A percentile compares a stretch with the other conserved stretches of the same genome.
These are phyloP conservation scores for Agastache rugosa DNA, from an alignment of 257 asterid genomes.

Conservation along the genomic window DNA sequence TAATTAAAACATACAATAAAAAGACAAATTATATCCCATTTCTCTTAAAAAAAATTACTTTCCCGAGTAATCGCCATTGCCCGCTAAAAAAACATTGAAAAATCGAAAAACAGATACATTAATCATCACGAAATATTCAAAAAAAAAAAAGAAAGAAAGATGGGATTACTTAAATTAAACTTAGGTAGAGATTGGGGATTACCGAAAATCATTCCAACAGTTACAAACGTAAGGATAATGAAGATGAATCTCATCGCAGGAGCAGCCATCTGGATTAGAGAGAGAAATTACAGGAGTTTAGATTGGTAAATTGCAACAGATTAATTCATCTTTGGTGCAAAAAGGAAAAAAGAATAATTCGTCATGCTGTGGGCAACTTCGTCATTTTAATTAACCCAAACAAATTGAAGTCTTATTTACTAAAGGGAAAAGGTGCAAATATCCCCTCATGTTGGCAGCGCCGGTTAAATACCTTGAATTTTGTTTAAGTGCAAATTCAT, in stretches of 20 bases:
- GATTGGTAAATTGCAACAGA: slow-evolving; percentile 25
- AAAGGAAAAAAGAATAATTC: not conserved
- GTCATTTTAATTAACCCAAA: slow-evolving; percentile 23
- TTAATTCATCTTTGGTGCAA: not conserved
- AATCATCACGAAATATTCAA: slow-evolving; percentile 4
- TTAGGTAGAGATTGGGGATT: slow-evolving; percentile 11
- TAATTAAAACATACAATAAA: slow-evolving; percentile 4
- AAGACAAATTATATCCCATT: not conserved
- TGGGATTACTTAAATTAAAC: not conserved
- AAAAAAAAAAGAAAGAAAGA: not conserved
- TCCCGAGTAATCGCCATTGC: slow-evolving; percentile 6
- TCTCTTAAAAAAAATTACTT: not conserved
- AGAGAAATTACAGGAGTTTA: slow-evolving; percentile 25
- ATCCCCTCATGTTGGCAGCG: no score
- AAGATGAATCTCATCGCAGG: slow-evolving; percentile 49
- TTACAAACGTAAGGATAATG: slow-evolving; percentile 73
- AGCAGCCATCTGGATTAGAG: slow-evolving; percentile 44
- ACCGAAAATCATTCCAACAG: slow-evolving; percentile 85
- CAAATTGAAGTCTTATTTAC: not conserved
- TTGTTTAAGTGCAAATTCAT: no score
- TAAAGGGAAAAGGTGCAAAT: no score
- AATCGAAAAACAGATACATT: not conserved
- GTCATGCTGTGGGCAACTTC: slow-evolving; percentile 1
- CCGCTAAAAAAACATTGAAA: not conserved
- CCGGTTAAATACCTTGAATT: no score